phyloP scores from a whole-genome alignment of 495 filamentous ascomycete genomes.

The Cryomyces antarcticus region DNA sequence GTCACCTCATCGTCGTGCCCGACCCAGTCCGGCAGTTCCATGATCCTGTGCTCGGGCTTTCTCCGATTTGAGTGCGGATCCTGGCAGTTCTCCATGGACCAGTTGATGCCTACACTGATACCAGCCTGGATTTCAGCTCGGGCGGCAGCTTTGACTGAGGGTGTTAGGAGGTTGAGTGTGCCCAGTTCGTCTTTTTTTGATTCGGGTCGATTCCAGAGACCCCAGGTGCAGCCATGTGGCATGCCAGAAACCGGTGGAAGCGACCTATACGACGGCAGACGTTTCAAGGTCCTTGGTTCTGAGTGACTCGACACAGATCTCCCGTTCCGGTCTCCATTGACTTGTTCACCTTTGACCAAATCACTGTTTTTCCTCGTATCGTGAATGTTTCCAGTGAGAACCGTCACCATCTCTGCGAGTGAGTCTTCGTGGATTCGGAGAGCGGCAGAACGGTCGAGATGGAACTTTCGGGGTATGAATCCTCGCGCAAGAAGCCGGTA shows the following conservation, averaged over 20 bases:
- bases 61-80: neutral
- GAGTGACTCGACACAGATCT: too few relatives aligned
- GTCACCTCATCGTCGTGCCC: conserved; percentile 16
- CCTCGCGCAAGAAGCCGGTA: too few relatives aligned
- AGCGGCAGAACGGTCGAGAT: too few relatives aligned
- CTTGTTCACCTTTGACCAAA: too few relatives aligned
- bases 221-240: conserved; percentile 32
- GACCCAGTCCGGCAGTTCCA: neutral
- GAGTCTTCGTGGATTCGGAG: too few relatives aligned
- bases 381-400: too few relatives aligned
- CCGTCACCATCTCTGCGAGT: too few relatives aligned
- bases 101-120: conserved; percentile 4
- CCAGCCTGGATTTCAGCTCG: conserved; percentile 7
- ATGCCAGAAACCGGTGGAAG: conserved; percentile 37
- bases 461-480: too few relatives aligned
- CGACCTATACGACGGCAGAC: too few relatives aligned
- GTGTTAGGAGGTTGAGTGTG: conserved; percentile 11
- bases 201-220: conserved; percentile 1
- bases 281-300: too few relatives aligned
- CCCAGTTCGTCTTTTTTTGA: conserved; percentile 9
- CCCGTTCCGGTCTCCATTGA: too few relatives aligned
- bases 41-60: neutral
- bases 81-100: neutral
- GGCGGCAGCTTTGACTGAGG: conserved; percentile 8
- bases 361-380: too few relatives aligned